These are phyloP conservation scores for Coffea eugenioides DNA, from an alignment of 257 asterid species.

Conservation along the genomic window DNA sequence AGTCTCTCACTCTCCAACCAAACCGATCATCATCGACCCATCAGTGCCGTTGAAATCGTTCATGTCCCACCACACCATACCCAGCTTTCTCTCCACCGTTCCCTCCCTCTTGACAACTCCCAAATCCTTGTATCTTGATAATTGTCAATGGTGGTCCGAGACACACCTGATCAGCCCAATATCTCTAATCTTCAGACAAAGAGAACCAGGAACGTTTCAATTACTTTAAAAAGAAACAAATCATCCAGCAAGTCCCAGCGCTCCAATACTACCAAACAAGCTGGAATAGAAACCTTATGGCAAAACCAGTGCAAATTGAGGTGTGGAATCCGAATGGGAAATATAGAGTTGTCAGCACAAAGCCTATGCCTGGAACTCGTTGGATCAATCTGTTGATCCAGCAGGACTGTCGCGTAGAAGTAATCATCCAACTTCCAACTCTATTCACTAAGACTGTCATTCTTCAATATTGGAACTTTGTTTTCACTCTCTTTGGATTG, in stretches of 20 bases:
- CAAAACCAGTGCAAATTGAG: slow-evolving; percentile 77
- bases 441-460: not conserved
- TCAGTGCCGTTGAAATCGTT: not conserved
- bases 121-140: not conserved
- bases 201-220: slow-evolving; percentile 4
- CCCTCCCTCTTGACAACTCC: not conserved
- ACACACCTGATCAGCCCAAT: slow-evolving; percentile 21
- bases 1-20: too few species aligned
- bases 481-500: not conserved
- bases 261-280: not conserved
- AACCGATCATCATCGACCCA: not conserved
- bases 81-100: not conserved
- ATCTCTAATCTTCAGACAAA: slow-evolving; percentile 2
- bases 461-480: not conserved
- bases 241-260: not conserved
- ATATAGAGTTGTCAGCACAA: slow-evolving; percentile 87
- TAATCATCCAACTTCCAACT: slow-evolving; percentile 20
- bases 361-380: slow-evolving; percentile 93
- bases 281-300: slow-evolving; percentile 40
- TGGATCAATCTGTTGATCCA: slow-evolving; percentile 83
- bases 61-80: not conserved
- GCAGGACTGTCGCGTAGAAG: slow-evolving; percentile 96
- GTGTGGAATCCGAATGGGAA: slow-evolving; percentile 91
- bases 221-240: not conserved
- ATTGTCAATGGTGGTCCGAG: slow-evolving; percentile 12